Evolutionary conservation across 2,329 filamentous ascomycete genomes (phyloP).

Genomic region (Xylogone sp.): DNA sequence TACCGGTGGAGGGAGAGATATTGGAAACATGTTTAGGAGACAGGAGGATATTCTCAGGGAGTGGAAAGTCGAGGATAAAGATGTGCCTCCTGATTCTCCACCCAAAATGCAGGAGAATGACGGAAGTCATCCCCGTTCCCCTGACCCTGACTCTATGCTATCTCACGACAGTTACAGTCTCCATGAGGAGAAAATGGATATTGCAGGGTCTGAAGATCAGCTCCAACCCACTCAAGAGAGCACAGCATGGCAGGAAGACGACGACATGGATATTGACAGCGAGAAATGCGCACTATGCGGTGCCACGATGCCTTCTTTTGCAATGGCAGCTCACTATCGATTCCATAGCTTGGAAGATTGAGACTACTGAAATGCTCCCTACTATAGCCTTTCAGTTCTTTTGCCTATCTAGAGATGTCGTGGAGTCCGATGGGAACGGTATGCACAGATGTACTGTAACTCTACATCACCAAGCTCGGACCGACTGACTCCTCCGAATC

Average conservation of each 20-base stretch:
- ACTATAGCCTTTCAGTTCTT: too few species aligned
- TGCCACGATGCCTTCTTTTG: constrained; percentile 43
- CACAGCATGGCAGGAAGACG: constrained; percentile 22
- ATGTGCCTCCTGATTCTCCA: constrained; percentile 25
- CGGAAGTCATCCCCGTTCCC: not conserved
- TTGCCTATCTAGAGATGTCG: too few species aligned
- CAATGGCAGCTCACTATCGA: constrained; percentile 42
- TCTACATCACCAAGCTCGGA: too few species aligned
- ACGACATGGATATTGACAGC: constrained; percentile 16
- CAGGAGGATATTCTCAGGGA: constrained; percentile 68
- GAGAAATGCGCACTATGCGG: constrained; percentile 39
- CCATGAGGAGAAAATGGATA: constrained; percentile 3
- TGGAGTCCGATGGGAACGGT: too few species aligned
- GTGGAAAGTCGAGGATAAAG: constrained; percentile 54
- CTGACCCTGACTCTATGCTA: not conserved
- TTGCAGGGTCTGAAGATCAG: constrained; percentile 22
- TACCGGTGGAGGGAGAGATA: constrained; percentile 65
- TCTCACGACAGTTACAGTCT: not conserved
- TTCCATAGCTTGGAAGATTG: constrained; percentile 34
- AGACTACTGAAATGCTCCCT: not conserved
- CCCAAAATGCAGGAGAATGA: not conserved
- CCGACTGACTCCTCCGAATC: too few species aligned
- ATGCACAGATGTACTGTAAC: too few species aligned
- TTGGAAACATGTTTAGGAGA: constrained; percentile 74
- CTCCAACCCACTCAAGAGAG: constrained; percentile 19